A percentile compares a stretch with the other conserved stretches of the same genome.
phyloP scores from a whole-genome alignment of 805 yeast species.

The Torulaspora franciscae region DNA sequence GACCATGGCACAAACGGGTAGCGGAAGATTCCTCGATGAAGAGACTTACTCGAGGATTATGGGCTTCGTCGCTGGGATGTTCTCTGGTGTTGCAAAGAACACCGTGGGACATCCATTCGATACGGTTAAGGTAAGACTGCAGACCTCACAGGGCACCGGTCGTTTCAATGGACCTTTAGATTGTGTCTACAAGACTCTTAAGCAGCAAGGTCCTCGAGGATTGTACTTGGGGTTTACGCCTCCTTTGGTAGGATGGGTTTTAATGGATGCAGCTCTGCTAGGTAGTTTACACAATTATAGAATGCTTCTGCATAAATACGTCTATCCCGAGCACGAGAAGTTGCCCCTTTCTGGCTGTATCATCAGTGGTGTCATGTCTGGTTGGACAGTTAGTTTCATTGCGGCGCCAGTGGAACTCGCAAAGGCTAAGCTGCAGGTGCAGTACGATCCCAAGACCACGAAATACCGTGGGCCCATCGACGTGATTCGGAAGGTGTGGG shows the following conservation, averaged over 20 bases:
- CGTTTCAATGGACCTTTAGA: slow-evolving; percentile 78
- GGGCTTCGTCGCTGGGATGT: slow-evolving; percentile 86
- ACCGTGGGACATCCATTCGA: slow-evolving; percentile 93
- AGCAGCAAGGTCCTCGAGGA: slow-evolving; percentile 72
- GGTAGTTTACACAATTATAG: slow-evolving; percentile 81
- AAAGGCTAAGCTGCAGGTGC: slow-evolving; percentile 85
- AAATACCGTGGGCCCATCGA: slow-evolving; percentile 75
- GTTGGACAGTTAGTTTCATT: slow-evolving; percentile 89
- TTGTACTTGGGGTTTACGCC: slow-evolving; percentile 90
- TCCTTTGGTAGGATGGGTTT: slow-evolving; percentile 88
- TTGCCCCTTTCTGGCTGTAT: slow-evolving; percentile 73
- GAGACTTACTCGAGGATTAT: slow-evolving; percentile 35
- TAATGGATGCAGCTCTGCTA: slow-evolving; percentile 88
- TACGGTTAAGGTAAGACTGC: slow-evolving; percentile 81
- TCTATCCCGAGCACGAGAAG: slow-evolving; percentile 55
- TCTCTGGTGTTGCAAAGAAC: slow-evolving; percentile 81
- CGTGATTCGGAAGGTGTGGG: slow-evolving; percentile 56
- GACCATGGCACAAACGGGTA: slow-evolving; percentile 1
- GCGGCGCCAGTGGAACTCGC: slow-evolving; percentile 92
- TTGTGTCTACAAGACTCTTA: slow-evolving; percentile 66
- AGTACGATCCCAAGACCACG: slow-evolving; percentile 69
- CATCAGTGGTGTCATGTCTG: slow-evolving; percentile 71
- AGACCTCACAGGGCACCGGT: slow-evolving; percentile 58
- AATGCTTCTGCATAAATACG: slow-evolving; percentile 55
- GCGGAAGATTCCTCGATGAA: slow-evolving; percentile 15